phyloP scores from a whole-genome alignment of 2,329 filamentous ascomycete genomes.

The Coniosporium tulheliwenetii region DNA sequence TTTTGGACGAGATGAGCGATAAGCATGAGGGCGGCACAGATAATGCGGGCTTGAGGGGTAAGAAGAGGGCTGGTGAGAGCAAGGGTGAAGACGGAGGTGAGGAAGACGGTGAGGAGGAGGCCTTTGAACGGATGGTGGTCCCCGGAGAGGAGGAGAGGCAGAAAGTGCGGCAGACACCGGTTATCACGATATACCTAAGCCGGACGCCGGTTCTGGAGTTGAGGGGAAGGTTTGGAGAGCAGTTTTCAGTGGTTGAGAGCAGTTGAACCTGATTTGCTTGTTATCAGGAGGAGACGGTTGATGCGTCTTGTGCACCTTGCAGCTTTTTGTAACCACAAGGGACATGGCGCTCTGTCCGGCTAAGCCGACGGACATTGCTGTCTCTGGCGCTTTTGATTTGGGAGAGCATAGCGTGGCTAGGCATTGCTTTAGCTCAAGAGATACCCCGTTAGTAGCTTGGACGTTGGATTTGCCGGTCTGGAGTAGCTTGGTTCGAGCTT shows the following conservation, averaged over 20 bases:
- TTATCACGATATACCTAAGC: slow-evolving; percentile 47
- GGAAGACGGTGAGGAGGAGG: slow-evolving; percentile 23
- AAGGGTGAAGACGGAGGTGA: slow-evolving; percentile 9
- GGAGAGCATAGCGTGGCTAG: no score
- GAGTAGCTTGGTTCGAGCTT: no score
- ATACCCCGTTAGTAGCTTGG: no score
- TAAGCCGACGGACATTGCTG: no score
- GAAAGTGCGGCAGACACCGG: slow-evolving; percentile 31
- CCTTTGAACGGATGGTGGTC: slow-evolving; percentile 40
- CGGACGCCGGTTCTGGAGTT: slow-evolving; percentile 38
- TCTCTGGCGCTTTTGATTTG: no score
- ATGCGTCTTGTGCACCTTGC: no score
- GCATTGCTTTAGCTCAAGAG: no score
- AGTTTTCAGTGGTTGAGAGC: background rate
- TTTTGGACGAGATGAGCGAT: slow-evolving; percentile 9
- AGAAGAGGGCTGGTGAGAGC: slow-evolving; percentile 4
- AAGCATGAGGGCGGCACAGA: slow-evolving; percentile 4
- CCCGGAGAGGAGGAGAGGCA: slow-evolving; percentile 37
- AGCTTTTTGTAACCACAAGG: no score
- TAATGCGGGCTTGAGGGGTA: background rate
- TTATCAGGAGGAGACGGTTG: no score
- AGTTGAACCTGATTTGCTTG: no score
- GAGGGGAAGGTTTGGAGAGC: slow-evolving; percentile 26
- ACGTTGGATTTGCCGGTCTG: no score
- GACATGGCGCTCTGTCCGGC: no score